These are phyloP conservation scores for Cyphellophora attinorum DNA, from an alignment of 2,329 filamentous ascomycete genomes.

Conservation along the genomic window DNA sequence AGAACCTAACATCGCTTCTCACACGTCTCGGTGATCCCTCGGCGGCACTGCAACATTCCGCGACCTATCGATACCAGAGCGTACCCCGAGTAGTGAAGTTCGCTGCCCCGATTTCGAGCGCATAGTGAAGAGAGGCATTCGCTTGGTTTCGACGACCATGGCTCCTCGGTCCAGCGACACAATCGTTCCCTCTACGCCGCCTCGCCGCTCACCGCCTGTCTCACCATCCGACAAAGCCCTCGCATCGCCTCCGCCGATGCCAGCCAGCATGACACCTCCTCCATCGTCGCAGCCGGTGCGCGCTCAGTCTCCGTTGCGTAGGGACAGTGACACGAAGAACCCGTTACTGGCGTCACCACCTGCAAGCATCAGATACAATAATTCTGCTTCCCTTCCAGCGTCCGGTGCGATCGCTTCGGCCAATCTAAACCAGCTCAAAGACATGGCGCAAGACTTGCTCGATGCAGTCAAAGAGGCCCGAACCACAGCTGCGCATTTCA, in stretches of 20 bases:
- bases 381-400: constrained; percentile 35
- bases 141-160: too few relatives aligned
- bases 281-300: constrained; percentile 16
- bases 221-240: constrained; percentile 10
- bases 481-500: constrained; percentile 81
- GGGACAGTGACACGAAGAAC: constrained; percentile 4
- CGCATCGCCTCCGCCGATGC: constrained; percentile 14
- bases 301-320: constrained; percentile 13
- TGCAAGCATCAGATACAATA: constrained; percentile 32
- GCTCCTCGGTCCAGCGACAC: not conserved
- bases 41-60: too few relatives aligned
- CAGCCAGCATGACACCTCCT: constrained; percentile 15
- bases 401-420: constrained; percentile 43
- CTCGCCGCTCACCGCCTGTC: constrained; percentile 9
- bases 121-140: too few relatives aligned
- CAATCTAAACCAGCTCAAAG: constrained; percentile 41
- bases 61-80: too few relatives aligned
- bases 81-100: too few relatives aligned
- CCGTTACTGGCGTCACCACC: constrained; percentile 34
- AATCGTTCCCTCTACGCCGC: constrained; percentile 12
- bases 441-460: constrained; percentile 45
- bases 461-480: constrained; percentile 55
- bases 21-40: too few relatives aligned
- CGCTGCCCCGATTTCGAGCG: too few relatives aligned
- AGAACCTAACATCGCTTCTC: too few relatives aligned